Evolutionary conservation across 1,284 basidiomycete species (phyloP).

Genomic region (Phylloboletellus chloephorus): DNA sequence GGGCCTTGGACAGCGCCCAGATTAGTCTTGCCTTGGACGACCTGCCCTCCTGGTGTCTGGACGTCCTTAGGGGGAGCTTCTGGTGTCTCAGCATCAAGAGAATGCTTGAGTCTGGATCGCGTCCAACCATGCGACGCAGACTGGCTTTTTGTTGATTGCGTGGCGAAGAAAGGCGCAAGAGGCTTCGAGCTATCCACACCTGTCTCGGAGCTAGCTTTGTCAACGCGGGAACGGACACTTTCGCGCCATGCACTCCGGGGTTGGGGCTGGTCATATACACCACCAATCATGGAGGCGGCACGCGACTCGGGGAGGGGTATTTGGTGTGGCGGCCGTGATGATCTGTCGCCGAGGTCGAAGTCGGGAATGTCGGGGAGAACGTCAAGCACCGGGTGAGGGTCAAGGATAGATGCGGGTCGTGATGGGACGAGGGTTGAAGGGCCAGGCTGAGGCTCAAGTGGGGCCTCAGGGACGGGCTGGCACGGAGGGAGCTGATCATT

Average conservation of each 20-base stretch:
- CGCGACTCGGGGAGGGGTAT: constrained; percentile 30
- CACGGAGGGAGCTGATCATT: constrained; percentile 9
- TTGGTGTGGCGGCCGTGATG: constrained; percentile 14
- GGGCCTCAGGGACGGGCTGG: constrained; percentile 7
- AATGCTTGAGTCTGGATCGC: constrained; percentile 6
- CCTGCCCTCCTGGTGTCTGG: not conserved
- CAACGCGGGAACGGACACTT: constrained; percentile 10
- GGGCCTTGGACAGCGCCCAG: constrained; percentile 1
- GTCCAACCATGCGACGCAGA: constrained; percentile 6
- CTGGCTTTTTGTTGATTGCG: constrained; percentile 7
- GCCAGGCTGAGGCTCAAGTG: constrained; percentile 3
- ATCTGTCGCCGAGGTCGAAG: constrained; percentile 5
- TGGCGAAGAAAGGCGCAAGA: constrained; percentile 6
- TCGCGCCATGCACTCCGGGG: constrained; percentile 14
- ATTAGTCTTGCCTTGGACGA: constrained; percentile 6
- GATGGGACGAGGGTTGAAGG: constrained; percentile 3
- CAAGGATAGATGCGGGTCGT: constrained; percentile 15
- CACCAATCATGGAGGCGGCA: constrained; percentile 28
- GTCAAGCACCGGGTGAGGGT: constrained; percentile 10
- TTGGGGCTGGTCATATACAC: constrained; percentile 22
- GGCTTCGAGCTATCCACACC: constrained; percentile 14
- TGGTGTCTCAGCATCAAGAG: not conserved
- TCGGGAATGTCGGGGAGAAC: constrained; percentile 17
- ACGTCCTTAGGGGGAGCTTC: constrained; percentile 8
- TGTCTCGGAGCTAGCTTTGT: constrained; percentile 25